These are phyloP conservation scores for Fusarium robinianum DNA, from an alignment of 2,329 filamentous ascomycete genomes.

Conservation along the genomic window DNA sequence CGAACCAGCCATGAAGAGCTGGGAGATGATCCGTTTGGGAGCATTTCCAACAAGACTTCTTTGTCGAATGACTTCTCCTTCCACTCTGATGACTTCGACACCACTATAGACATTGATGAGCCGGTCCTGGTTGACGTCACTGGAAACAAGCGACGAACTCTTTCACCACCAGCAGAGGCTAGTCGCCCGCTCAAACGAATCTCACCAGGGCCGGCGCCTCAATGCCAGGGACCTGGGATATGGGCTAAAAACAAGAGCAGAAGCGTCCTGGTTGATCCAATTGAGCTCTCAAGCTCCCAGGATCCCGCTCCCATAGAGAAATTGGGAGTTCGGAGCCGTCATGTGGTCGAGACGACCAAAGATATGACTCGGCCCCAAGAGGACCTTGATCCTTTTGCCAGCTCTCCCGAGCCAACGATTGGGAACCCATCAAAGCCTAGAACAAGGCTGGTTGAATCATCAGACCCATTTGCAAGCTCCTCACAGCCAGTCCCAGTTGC, in stretches of 20 bases:
- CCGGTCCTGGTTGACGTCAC: constrained; percentile 24
- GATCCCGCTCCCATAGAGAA: constrained; percentile 11
- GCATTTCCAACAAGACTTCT: background rate
- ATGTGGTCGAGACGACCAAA: background rate
- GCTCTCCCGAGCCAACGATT: constrained; percentile 35
- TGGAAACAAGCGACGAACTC: constrained; percentile 39
- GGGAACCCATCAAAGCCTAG: constrained; percentile 1
- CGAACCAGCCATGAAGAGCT: background rate
- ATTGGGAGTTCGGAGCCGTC: background rate
- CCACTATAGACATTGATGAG: constrained; percentile 45
- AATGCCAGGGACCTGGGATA: constrained; percentile 11
- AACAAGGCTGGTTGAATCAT: constrained; percentile 19
- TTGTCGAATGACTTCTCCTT: constrained; percentile 20
- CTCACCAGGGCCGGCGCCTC: constrained; percentile 11
- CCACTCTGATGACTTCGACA: constrained; percentile 48
- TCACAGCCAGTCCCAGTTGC: constrained; percentile 3
- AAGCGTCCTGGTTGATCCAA: constrained; percentile 30
- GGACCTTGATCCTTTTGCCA: constrained; percentile 43
- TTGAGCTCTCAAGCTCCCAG: constrained; percentile 47
- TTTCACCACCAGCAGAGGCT: constrained; percentile 24
- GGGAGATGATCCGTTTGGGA: background rate
- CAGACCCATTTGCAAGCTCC: constrained; percentile 28
- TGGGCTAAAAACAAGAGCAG: background rate
- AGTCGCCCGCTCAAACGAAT: constrained; percentile 22
- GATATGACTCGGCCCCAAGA: constrained; percentile 2